Percentiles rank a stretch among this genome's conserved stretches.
Evolutionary conservation across 2,329 filamentous ascomycete species (phyloP).

Genomic region (Macrophomina phaseolina): DNA sequence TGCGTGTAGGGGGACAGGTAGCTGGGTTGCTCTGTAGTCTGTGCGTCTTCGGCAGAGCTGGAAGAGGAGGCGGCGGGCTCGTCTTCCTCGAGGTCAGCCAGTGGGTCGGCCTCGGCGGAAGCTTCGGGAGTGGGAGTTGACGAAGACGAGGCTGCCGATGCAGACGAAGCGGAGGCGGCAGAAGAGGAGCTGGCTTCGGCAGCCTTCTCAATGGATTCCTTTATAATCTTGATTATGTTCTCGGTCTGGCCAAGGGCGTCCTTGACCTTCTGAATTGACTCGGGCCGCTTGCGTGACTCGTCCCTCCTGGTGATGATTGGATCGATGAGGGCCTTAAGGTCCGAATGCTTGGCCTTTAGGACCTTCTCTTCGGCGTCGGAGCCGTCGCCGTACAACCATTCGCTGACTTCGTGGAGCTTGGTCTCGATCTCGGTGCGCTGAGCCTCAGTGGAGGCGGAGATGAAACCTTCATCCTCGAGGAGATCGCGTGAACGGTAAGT

Average conservation of each 20-base stretch:
- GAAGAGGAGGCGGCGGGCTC: slow-evolving; percentile 51
- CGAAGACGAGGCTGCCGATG: slow-evolving; percentile 55
- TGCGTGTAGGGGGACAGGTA: slow-evolving; percentile 76
- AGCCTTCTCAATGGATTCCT: slow-evolving; percentile 75
- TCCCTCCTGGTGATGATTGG: slow-evolving; percentile 78
- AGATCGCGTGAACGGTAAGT: slow-evolving; percentile 89
- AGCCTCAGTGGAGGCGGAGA: slow-evolving; percentile 70
- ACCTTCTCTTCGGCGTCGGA: slow-evolving; percentile 75
- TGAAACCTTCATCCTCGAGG: slow-evolving; percentile 76
- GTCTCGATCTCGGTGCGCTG: slow-evolving; percentile 71
- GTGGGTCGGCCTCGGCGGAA: slow-evolving; percentile 46
- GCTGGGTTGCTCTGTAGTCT: slow-evolving; percentile 51
- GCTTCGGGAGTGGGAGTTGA: slow-evolving; percentile 48
- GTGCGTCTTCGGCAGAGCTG: slow-evolving; percentile 40
- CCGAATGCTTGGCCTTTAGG: slow-evolving; percentile 76
- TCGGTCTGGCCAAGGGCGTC: slow-evolving; percentile 74
- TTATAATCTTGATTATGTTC: slow-evolving; percentile 72
- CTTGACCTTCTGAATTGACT: slow-evolving; percentile 69
- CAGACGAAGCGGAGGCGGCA: slow-evolving; percentile 46
- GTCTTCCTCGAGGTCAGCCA: slow-evolving; percentile 70
- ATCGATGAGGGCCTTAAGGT: slow-evolving; percentile 75
- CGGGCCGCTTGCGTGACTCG: slow-evolving; percentile 74
- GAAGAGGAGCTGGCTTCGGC: slow-evolving; percentile 52
- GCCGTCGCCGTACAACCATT: slow-evolving; percentile 92
- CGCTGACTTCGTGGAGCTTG: slow-evolving; percentile 72